Evolutionary conservation across 2,329 filamentous ascomycete genomes (phyloP).

Genomic region (Cladosporium sp.): DNA sequence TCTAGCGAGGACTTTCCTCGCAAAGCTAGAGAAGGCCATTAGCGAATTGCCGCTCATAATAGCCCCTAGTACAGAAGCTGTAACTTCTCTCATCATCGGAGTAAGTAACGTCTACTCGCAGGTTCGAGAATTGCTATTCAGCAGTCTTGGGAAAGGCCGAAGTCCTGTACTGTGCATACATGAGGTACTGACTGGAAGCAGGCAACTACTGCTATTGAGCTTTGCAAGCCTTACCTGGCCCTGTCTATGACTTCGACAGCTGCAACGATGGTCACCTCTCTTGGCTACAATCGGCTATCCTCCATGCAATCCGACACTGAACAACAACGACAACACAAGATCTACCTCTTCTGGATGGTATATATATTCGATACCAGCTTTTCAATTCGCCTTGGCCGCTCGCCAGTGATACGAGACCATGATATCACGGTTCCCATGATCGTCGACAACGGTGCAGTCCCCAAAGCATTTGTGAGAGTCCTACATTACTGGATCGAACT

Average conservation of each 20-base stretch:
- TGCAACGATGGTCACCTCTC: constrained; percentile 56
- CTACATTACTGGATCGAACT: constrained; percentile 54
- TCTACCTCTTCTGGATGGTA: constrained; percentile 53
- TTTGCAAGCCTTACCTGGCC: constrained; percentile 59
- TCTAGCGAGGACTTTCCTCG: constrained; percentile 8
- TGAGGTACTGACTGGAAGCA: too few relatives aligned
- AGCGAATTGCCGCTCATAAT: constrained; percentile 15
- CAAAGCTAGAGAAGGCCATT: constrained; percentile 13
- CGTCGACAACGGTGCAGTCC: constrained; percentile 1
- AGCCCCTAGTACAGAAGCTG: constrained; percentile 13
- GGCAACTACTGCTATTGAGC: constrained; percentile 60
- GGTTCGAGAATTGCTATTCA: too few relatives aligned
- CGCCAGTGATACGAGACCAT: constrained; percentile 53
- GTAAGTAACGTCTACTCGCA: constrained; percentile 11
- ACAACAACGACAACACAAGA: constrained; percentile 28
- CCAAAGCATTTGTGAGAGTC: constrained; percentile 44
- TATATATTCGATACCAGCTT: constrained; percentile 59
- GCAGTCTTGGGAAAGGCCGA: too few relatives aligned
- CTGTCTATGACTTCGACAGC: constrained; percentile 60
- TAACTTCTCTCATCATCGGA: constrained; percentile 14
- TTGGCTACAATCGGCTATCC: constrained; percentile 32
- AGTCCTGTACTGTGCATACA: too few relatives aligned
- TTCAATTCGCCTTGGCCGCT: constrained; percentile 55
- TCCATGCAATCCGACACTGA: constrained; percentile 14
- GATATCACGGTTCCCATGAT: constrained; percentile 52